Conservation (phyloP, 257 asterid genomes). For the Scutellaria minor region DNA sequence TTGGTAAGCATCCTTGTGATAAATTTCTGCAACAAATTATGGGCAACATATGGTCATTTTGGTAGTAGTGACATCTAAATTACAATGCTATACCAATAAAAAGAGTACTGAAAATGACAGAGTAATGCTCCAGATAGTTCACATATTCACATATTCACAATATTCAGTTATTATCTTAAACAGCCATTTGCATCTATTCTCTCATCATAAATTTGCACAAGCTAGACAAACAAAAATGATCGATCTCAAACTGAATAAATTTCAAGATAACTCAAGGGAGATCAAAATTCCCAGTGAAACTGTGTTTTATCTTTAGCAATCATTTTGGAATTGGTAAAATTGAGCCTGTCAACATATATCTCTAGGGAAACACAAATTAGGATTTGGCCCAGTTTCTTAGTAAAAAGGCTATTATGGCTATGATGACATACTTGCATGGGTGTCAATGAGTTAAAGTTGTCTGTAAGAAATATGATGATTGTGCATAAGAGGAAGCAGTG, state of each 20-base stretch:
- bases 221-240: background rate
- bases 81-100: background rate
- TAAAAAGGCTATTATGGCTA: conserved; percentile 1
- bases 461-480: background rate
- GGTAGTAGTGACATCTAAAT: background rate
- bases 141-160: background rate
- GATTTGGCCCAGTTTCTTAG: background rate
- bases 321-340: background rate
- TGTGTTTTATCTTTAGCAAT: background rate
- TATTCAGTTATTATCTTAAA: too few relatives aligned
- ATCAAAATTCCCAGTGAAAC: background rate
- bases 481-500: background rate
- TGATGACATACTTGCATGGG: background rate
- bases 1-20: conserved; percentile 94
- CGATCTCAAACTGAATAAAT: background rate
- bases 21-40: conserved; percentile 67
- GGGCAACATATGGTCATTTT: conserved; percentile 8
- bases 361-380: background rate
- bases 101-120: background rate
- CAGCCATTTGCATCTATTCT: background rate
- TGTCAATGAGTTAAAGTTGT: background rate
- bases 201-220: background rate
- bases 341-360: background rate
- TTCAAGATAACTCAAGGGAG: background rate
- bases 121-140: background rate